Conservation (phyloP, 1,139 yeast genomes). For the Hyphopichia khmerensis region DNA sequence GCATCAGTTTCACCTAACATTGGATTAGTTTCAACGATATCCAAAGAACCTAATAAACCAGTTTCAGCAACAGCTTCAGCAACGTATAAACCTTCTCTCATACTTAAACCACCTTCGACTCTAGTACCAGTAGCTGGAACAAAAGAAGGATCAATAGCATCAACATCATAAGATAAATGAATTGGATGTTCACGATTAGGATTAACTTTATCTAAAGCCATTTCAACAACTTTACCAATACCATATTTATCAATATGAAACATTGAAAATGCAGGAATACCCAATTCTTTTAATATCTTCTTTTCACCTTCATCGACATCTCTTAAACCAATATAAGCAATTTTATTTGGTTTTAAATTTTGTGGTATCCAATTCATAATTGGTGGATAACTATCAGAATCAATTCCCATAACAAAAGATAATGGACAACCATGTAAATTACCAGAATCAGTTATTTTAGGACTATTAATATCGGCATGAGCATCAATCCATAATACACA, state of each 20-base stretch:
- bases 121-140: constrained; percentile 99
- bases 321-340: constrained; percentile 92
- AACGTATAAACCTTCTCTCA: constrained; percentile 90
- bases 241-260: constrained; percentile 95
- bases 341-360: constrained; percentile 61
- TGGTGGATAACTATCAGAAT: constrained; percentile 62
- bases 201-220: constrained; percentile 81
- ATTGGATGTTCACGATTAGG: constrained; percentile 76
- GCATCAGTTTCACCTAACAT: constrained; percentile 75
- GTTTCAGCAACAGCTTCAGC: constrained; percentile 91
- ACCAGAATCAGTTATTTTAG: constrained; percentile 83
- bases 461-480: constrained; percentile 94
- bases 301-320: constrained; percentile 91
- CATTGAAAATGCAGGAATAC: constrained; percentile 90
- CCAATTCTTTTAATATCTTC: constrained; percentile 63
- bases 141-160: constrained; percentile 90
- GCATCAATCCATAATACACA: constrained; percentile 97
- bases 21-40: constrained; percentile 94
- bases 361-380: constrained; percentile 79
- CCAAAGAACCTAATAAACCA: constrained; percentile 82
- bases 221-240: constrained; percentile 84
- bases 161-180: constrained; percentile 93
- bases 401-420: constrained; percentile 81
- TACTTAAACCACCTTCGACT: constrained; percentile 91
- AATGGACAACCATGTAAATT: constrained; percentile 97